Percentiles rank a stretch among this genome's conserved stretches.
Evolutionary conservation across 768 basidiomycete species (phyloP).

Genomic region (Steccherinum ochraceum): DNA sequence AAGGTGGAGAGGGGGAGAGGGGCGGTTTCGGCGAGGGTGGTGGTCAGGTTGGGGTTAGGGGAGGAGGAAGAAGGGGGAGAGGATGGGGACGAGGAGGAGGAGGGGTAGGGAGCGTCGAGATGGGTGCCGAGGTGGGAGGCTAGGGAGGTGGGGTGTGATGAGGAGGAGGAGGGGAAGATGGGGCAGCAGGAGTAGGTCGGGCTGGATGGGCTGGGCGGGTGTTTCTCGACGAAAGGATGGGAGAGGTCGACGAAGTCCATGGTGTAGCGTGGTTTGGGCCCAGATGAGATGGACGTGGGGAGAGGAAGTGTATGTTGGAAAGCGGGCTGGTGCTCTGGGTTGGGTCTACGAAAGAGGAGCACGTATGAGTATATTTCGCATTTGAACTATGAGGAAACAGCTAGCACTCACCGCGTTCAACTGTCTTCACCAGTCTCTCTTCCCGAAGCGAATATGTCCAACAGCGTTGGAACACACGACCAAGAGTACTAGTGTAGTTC

Average conservation of each 20-base stretch:
- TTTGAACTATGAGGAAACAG: too few relatives aligned
- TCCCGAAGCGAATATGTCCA: too few relatives aligned
- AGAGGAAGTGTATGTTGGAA: too few relatives aligned
- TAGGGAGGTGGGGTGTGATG: conserved; percentile 49
- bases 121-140: conserved; percentile 75
- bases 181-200: conserved; percentile 39
- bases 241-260: conserved; percentile 45
- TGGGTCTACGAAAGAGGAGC: too few relatives aligned
- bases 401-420: too few relatives aligned
- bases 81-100: conserved; percentile 36
- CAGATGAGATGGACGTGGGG: neutral
- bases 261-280: too few relatives aligned
- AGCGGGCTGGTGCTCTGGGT: too few relatives aligned
- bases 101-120: conserved; percentile 73
- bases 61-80: conserved; percentile 58
- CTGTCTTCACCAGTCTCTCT: too few relatives aligned
- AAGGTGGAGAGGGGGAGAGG: conserved; percentile 46
- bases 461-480: too few relatives aligned
- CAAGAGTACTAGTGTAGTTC: too few relatives aligned
- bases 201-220: conserved; percentile 51
- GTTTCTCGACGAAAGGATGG: conserved; percentile 37
- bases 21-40: conserved; percentile 62
- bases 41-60: conserved; percentile 74
- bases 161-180: conserved; percentile 31
- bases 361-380: too few relatives aligned